Evolutionary conservation across 192 early-diverging fungal genomes (phyloP), one percentile per base, ranked within the genome.

Genomic region (Backusella circina): DNA sequence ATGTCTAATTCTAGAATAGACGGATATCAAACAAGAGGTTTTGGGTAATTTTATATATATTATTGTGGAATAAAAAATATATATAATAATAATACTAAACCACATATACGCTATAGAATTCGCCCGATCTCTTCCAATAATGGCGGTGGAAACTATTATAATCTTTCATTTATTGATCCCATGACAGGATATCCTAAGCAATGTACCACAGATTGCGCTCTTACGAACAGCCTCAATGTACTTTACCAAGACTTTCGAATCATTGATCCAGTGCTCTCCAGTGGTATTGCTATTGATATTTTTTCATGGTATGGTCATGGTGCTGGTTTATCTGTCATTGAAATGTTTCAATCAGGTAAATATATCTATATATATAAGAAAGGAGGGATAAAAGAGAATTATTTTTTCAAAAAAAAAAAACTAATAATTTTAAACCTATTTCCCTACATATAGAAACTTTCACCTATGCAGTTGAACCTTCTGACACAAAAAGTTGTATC

Each of bases 131-230:
- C n/a, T 5, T 61, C 54, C 4, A 61, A 23, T 28, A 28, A 28
- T 28, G 54, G 1, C 1, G 51, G 3, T 23, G 51, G 51, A 61
- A 23, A 13, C 2, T 61, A 61, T 41, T 74, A 44, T 18, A 38
- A 37, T 47, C 37, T 70, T 51, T 84, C 88, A 3, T 94, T 92
- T 61, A 65, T 91, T 8, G 91, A 94, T 69, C 89, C 88, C 8
- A 38, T 51, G 16, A 86, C 89, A 3, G 74, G 78, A 15, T 26
- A 75, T 13, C 75, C 79, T 7, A 76, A 78, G 61, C 77, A 74
- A 51, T 85, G 85, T 69, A 83, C 84, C 12, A 61, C 70, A 28
- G 70, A 84, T 66, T 84, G 83, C 50, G 51, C 70, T 47, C 50
- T 87, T 65, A 65, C 82, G 30, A 44, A 82, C 80, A 66, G 73